Percentiles rank a stretch among this genome's conserved stretches.
Conservation (phyloP, 2,329 filamentous ascomycete species). For the Fusarium pseudoanthophilum region DNA sequence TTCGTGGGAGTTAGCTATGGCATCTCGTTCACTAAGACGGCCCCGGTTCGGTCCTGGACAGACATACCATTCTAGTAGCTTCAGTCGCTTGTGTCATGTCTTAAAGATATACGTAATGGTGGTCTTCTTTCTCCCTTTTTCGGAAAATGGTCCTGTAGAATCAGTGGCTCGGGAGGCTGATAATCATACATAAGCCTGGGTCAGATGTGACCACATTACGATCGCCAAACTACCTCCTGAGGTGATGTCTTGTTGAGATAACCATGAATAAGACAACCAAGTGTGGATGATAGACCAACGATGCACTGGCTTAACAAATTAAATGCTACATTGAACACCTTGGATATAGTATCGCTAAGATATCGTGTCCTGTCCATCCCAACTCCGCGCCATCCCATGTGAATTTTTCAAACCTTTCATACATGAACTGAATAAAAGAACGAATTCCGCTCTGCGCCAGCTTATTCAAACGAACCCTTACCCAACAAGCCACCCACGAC, state of each 20-base stretch:
- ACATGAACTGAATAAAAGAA: constrained; percentile 4
- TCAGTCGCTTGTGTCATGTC: too few species aligned
- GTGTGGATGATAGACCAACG: background rate
- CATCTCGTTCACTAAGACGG: background rate
- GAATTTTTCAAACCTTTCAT: background rate
- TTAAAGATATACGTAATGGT: too few species aligned
- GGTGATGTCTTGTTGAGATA: background rate
- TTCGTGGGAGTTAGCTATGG: background rate
- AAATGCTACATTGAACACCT: background rate
- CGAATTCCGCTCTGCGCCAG: constrained; percentile 23
- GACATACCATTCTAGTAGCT: background rate
- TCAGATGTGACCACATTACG: background rate
- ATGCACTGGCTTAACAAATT: background rate
- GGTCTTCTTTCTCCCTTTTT: background rate
- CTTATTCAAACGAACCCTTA: constrained; percentile 57
- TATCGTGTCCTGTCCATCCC: constrained; percentile 3
- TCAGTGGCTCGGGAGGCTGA: background rate
- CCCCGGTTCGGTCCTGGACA: background rate
- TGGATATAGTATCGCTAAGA: constrained; percentile 6
- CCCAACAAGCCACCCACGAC: constrained; percentile 69
- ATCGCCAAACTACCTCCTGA: background rate
- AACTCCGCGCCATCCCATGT: constrained; percentile 34
- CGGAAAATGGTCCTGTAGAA: background rate
- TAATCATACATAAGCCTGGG: background rate
- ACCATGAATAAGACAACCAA: background rate